Base-by-base conservation (phyloP, 768 basidiomycete species). In the Rhodotorula taiwanensis region DNA sequence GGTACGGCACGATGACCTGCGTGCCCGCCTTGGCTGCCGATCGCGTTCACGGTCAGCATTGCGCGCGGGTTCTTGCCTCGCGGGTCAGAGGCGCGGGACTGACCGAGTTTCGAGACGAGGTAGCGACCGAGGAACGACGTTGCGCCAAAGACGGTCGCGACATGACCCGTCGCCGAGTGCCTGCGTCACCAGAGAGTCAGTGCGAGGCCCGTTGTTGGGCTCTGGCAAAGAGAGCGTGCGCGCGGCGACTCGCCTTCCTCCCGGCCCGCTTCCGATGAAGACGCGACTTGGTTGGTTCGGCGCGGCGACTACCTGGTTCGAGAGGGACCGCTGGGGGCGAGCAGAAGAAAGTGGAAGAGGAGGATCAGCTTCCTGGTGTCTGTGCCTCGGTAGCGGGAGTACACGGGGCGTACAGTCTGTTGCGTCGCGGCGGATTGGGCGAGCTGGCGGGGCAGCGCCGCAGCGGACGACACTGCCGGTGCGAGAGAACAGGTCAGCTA, bases 41-140 rank as follows among this genome's bases (percentile, higher is more conserved):
- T 52, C 33, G 39, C 45, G 44, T 1, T 14, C 33, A 21, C n/a
- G 15, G n/a, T 55, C 23, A 56, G 49, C 20, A 18, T 41, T 9
- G n/a, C 2, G 10, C 28, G 27, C 20, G 2, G 33, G 58, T 55
- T 39, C 15, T 3, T 5, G 45, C 9, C n/a, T 27, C 27, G 7
- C 51, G 1, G 51, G 5, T 54, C 30, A 15, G 16, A 16, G 16
- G 10, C 23, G n/a, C 25, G 5, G 42, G 25, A 75, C 84, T 70
- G 73, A 91, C 90, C 92, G 18, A 99, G 83, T 79, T 97, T 97
- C 36, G 87, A 83, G 44, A 97, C 89, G 48, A 97, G 80, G 77
- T 98, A 98, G 74, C 92, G 80, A 49, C 94, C 95, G 62, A 99
- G 79, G 76, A 97, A 98, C 9, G 93, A 89, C 6, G 93, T 95